Percentiles rank a stretch among this genome's conserved stretches.
phyloP scores from a whole-genome alignment of 257 asterid species.

The Solanum pennellii region DNA sequence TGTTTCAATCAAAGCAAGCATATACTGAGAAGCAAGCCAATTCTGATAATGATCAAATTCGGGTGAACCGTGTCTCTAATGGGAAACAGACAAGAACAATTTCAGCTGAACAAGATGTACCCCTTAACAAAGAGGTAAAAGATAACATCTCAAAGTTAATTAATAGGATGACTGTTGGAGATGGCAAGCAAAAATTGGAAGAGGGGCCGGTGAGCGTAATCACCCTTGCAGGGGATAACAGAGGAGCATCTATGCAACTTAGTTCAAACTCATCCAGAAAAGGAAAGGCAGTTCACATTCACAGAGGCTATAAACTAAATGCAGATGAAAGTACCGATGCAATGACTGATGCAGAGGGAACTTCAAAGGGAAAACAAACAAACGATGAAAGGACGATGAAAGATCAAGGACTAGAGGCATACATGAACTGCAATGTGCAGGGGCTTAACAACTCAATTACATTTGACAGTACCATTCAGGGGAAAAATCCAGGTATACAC shows the following conservation, averaged over 20 bases:
- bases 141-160: slow-evolving; percentile 27
- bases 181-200: slow-evolving; percentile 9
- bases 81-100: slow-evolving; percentile 11
- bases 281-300: slow-evolving; percentile 45
- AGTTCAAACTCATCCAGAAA: slow-evolving; percentile 35
- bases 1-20: slow-evolving; percentile 8
- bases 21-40: background rate
- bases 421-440: slow-evolving; percentile 67
- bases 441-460: slow-evolving; percentile 71
- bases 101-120: slow-evolving; percentile 15
- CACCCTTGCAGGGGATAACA: slow-evolving; percentile 85
- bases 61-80: slow-evolving; percentile 6
- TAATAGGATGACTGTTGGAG: slow-evolving; percentile 22
- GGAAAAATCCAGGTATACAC: slow-evolving; percentile 67
- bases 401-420: slow-evolving; percentile 38
- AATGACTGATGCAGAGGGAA: slow-evolving; percentile 41
- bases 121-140: slow-evolving; percentile 26
- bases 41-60: slow-evolving; percentile 8
- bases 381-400: slow-evolving; percentile 12
- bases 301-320: slow-evolving; percentile 59
- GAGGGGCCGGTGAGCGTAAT: slow-evolving; percentile 45
- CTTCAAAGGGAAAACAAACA: slow-evolving; percentile 6
- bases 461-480: slow-evolving; percentile 44
- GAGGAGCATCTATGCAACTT: slow-evolving; percentile 80
- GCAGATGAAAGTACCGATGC: slow-evolving; percentile 30